Conservation (phyloP, 495 filamentous ascomycete species). For the Geopyxis carbonaria region DNA sequence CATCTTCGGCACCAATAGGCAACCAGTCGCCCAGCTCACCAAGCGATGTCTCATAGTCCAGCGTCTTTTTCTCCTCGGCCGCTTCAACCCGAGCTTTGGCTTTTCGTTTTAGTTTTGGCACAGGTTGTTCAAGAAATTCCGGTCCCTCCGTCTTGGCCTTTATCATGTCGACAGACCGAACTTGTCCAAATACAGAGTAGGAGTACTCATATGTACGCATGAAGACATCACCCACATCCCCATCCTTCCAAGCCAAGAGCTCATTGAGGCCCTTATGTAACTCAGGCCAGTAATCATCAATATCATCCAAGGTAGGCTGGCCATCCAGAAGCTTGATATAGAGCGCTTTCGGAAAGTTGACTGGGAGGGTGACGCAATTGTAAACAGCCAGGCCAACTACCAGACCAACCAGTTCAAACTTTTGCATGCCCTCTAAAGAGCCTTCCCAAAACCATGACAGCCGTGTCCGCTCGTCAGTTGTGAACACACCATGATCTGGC, state of each 20-base stretch:
- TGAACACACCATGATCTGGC: slow-evolving; percentile 61
- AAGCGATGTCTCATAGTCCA: neutral
- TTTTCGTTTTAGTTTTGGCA: slow-evolving; percentile 8
- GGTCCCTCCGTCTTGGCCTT: slow-evolving; percentile 13
- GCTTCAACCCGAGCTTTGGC: slow-evolving; percentile 1
- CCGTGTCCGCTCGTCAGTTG: slow-evolving; percentile 50
- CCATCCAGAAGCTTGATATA: slow-evolving; percentile 62
- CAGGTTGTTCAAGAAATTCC: slow-evolving; percentile 15
- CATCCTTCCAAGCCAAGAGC: slow-evolving; percentile 60
- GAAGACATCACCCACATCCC: slow-evolving; percentile 66
- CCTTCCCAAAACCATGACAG: slow-evolving; percentile 79
- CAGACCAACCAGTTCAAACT: slow-evolving; percentile 79
- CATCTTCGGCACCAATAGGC: slow-evolving; percentile 9
- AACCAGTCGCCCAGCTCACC: slow-evolving; percentile 15
- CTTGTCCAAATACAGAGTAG: slow-evolving; percentile 47
- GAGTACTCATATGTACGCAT: slow-evolving; percentile 70
- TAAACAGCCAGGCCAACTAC: slow-evolving; percentile 80
- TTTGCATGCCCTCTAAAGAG: slow-evolving; percentile 64
- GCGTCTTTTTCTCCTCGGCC: too few relatives aligned
- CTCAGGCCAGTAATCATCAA: slow-evolving; percentile 75
- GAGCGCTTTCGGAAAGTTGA: slow-evolving; percentile 69
- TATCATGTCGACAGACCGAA: slow-evolving; percentile 39
- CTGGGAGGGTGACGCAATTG: slow-evolving; percentile 76
- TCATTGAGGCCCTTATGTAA: slow-evolving; percentile 53
- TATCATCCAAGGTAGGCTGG: slow-evolving; percentile 41